Percentiles rank a stretch among this genome's conserved stretches.
Conservation (phyloP, 257 asterid genomes). For the Nicotiana obtusifolia region DNA sequence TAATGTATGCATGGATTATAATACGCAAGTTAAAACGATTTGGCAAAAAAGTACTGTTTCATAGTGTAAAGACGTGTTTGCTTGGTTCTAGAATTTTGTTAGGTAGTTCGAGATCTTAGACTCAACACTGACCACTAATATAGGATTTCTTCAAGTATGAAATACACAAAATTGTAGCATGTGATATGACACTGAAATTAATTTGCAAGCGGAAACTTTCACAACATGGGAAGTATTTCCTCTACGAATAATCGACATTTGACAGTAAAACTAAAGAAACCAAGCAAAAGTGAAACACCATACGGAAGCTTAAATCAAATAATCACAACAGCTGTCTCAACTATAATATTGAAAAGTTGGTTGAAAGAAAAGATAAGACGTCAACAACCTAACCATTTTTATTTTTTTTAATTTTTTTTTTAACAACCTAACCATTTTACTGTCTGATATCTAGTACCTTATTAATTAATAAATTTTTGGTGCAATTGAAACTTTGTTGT, state of each 20-base stretch:
- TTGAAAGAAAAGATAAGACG: conserved; percentile 1
- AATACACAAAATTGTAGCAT: not conserved
- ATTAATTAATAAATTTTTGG: not conserved
- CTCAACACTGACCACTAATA: not conserved
- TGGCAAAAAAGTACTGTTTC: too few species aligned
- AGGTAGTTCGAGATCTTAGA: not conserved
- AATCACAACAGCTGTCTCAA: conserved; percentile 9
- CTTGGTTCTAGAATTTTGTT: too few species aligned
- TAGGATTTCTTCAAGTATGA: not conserved
- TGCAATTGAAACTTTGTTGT: not conserved
- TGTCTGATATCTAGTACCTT: conserved; percentile 17
- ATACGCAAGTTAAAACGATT: too few species aligned
- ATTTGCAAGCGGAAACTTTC: not conserved
- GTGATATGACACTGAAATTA: too few species aligned
- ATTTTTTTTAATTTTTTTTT: too few species aligned
- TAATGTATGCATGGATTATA: too few species aligned
- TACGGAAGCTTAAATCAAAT: not conserved
- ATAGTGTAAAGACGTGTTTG: too few species aligned
- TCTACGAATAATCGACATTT: too few species aligned
- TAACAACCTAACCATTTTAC: not conserved
- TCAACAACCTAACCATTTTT: not conserved
- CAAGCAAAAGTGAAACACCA: not conserved
- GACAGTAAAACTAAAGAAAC: not conserved
- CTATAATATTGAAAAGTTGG: conserved; percentile 17
- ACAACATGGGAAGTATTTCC: not conserved